Evolutionary conservation across 305 asterid species (phyloP).

Genomic region (Fraxinus floribunda): DNA sequence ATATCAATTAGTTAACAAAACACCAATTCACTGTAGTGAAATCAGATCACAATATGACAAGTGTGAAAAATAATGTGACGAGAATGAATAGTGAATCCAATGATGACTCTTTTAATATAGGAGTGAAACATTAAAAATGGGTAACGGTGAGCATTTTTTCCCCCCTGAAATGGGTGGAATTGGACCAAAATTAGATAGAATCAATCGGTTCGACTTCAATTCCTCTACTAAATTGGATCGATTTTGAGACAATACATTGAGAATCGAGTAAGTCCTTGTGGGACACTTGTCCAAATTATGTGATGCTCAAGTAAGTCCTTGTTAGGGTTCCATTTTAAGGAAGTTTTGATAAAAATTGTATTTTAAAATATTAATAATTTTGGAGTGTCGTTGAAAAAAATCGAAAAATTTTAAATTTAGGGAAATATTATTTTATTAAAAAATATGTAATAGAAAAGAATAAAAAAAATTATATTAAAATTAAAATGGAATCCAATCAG

Average conservation of each 20-base stretch:
- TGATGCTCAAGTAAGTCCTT: not conserved
- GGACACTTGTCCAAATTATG: not conserved
- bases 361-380: no score
- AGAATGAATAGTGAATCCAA: no score
- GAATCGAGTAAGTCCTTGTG: not conserved
- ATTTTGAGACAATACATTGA: not conserved
- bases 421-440: no score
- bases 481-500: not conserved
- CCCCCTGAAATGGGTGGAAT: not conserved
- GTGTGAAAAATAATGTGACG: no score
- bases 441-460: no score
- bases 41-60: no score
- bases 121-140: not conserved
- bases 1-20: no score
- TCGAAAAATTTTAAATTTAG: no score
- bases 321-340: not conserved
- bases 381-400: not conserved
- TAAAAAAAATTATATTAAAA: no score
- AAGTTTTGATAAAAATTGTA: no score
- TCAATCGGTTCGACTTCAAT: not conserved
- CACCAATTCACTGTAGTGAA: no score
- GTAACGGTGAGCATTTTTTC: not conserved
- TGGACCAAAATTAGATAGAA: not conserved
- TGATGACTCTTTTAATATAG: no score
- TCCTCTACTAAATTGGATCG: not conserved